phyloP scores from a whole-genome alignment of 73 alveolate species.

The Vitrella brassicaformis region DNA sequence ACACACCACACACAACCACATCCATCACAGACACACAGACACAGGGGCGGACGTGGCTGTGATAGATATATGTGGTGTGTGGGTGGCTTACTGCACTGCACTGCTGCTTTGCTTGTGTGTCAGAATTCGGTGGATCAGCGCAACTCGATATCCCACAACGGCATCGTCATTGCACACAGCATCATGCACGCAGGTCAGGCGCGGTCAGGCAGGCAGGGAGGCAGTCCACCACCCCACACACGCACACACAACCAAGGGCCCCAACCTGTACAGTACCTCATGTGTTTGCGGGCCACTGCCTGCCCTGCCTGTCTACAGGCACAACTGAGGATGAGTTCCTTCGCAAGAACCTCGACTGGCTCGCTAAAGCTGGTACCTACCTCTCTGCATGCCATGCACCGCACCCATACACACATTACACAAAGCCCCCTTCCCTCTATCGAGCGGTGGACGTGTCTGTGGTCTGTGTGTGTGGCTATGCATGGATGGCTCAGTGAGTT shows the following conservation, averaged over 20 bases:
- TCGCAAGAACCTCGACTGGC: conserved; percentile 64
- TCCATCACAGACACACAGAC: too few species aligned
- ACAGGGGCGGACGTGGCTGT: too few species aligned
- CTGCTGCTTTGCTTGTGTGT: too few species aligned
- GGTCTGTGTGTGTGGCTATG: background rate
- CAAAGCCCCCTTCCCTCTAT: too few species aligned
- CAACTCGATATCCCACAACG: conserved; percentile 39
- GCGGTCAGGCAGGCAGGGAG: too few species aligned
- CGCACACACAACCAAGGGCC: too few species aligned
- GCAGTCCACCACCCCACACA: too few species aligned
- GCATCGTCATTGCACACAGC: conserved; percentile 45
- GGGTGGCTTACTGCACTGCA: too few species aligned
- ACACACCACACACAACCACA: too few species aligned
- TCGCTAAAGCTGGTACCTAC: conserved; percentile 38
- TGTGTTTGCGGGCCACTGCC: background rate
- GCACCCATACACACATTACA: too few species aligned
- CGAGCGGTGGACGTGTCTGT: conserved; percentile 43
- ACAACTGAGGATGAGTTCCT: conserved; percentile 56
- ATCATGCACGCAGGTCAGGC: conserved; percentile 37
- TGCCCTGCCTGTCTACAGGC: conserved; percentile 4
- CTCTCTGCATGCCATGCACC: too few species aligned
- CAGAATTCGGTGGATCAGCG: conserved; percentile 15
- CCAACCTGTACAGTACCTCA: background rate
- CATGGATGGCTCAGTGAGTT: conserved; percentile 72
- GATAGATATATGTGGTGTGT: too few species aligned